A percentile compares a stretch with the other conserved stretches of the same genome.
phyloP scores from a whole-genome alignment of 2,329 filamentous ascomycete species.

The Xylariaceae sp. region DNA sequence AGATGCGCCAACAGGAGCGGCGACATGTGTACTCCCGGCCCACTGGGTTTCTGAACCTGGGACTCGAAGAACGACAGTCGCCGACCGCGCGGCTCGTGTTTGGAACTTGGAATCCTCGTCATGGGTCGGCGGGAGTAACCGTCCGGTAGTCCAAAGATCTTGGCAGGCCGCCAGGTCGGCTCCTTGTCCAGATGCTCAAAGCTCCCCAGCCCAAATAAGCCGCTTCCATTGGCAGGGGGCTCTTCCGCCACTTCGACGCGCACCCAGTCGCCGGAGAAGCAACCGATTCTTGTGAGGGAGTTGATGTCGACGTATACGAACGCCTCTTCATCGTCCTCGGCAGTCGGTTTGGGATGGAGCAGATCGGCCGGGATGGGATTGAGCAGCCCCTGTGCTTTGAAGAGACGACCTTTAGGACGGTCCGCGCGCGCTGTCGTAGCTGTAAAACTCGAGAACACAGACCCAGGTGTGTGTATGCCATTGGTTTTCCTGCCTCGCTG shows the following conservation, averaged over 20 bases:
- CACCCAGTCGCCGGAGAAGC: conserved; percentile 97
- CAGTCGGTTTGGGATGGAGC: conserved; percentile 73
- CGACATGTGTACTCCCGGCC: conserved; percentile 67
- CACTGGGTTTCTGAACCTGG: conserved; percentile 56
- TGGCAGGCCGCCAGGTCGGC: conserved; percentile 71
- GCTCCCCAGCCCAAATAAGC: conserved; percentile 61
- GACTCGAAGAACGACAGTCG: conserved; percentile 61
- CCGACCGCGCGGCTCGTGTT: conserved; percentile 42
- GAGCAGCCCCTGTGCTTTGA: conserved; percentile 75
- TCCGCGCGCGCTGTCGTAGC: conserved; percentile 73
- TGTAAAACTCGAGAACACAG: conserved; percentile 84
- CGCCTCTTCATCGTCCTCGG: conserved; percentile 79
- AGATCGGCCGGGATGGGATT: conserved; percentile 67
- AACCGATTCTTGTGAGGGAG: conserved; percentile 81
- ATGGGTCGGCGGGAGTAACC: conserved; percentile 58
- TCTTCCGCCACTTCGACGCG: conserved; percentile 73
- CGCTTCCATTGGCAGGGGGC: conserved; percentile 62
- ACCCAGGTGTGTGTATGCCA: conserved; percentile 76
- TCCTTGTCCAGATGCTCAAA: conserved; percentile 59
- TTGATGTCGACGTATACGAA: conserved; percentile 87
- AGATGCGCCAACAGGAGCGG: conserved; percentile 85
- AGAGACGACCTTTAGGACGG: conserved; percentile 68
- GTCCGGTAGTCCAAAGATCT: conserved; percentile 84
- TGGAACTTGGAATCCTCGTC: conserved; percentile 54
- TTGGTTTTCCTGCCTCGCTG: conserved; percentile 57